These are phyloP conservation scores for Diaporthe australafricana DNA, from an alignment of 2,329 filamentous ascomycete species.

Conservation along the genomic window DNA sequence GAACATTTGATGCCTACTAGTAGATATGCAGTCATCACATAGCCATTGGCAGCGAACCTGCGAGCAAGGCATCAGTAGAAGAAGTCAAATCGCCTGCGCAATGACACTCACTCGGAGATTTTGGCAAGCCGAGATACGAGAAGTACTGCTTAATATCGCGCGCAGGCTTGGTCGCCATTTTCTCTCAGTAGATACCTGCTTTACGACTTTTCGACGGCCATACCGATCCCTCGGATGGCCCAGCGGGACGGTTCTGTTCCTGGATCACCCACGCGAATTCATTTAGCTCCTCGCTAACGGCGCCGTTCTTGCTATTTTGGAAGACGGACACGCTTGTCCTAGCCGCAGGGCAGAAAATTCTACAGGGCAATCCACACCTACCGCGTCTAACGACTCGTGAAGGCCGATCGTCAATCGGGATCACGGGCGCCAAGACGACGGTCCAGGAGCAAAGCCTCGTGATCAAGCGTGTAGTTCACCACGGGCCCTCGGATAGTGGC, in stretches of 20 bases:
- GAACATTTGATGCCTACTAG: neutral
- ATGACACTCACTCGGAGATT: neutral
- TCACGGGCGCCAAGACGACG: neutral
- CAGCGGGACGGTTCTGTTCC: slow-evolving; percentile 9
- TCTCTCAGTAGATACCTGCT: neutral
- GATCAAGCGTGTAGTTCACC: neutral
- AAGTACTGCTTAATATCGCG: slow-evolving; percentile 3
- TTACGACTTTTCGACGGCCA: too few species aligned
- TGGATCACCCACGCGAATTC: neutral
- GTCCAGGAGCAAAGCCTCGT: slow-evolving; percentile 17
- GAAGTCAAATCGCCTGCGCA: neutral
- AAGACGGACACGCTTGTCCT: neutral
- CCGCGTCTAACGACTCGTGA: neutral
- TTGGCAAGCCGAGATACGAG: neutral
- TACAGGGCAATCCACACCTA: neutral
- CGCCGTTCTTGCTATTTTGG: slow-evolving; percentile 6
- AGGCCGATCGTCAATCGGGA: neutral
- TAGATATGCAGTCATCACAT: slow-evolving; percentile 23
- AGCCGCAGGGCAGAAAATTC: neutral
- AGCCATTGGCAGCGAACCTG: neutral
- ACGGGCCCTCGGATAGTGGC: slow-evolving; percentile 19
- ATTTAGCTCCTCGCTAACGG: neutral
- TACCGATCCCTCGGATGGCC: neutral
- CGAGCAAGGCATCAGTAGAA: neutral
- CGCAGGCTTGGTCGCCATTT: neutral